A percentile compares a stretch with the other conserved stretches of the same genome.
Evolutionary conservation across 495 filamentous ascomycete species (phyloP).

Genomic region (Penicillium lividum): DNA sequence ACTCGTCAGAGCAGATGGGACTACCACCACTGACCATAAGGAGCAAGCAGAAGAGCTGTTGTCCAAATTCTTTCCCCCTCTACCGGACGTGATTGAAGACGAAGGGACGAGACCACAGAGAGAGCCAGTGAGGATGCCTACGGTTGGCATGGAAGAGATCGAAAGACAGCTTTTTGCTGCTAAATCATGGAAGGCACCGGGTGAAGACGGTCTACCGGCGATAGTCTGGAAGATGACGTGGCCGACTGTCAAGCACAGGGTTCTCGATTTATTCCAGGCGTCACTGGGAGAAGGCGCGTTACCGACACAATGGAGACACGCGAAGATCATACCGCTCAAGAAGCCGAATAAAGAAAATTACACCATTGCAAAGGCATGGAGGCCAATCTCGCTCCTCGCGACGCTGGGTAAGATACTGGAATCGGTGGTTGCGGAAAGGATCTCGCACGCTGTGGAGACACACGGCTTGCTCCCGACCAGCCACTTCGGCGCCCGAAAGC

Average conservation of each 20-base stretch:
- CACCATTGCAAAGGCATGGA: slow-evolving; percentile 24
- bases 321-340: slow-evolving; percentile 23
- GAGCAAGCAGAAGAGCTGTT: slow-evolving; percentile 26
- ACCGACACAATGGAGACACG: slow-evolving; percentile 17
- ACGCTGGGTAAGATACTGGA: too few species aligned
- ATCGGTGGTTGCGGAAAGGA: too few species aligned
- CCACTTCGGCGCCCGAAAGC: too few species aligned
- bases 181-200: slow-evolving; percentile 26
- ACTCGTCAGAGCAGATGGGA: slow-evolving; percentile 18
- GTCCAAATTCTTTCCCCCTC: slow-evolving; percentile 31
- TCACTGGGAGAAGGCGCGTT: slow-evolving; percentile 17
- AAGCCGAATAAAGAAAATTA: slow-evolving; percentile 30
- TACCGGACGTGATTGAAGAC: slow-evolving; percentile 21
- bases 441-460: too few species aligned
- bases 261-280: slow-evolving; percentile 22
- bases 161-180: slow-evolving; percentile 17
- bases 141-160: slow-evolving; percentile 26
- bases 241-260: slow-evolving; percentile 31
- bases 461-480: too few species aligned
- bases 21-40: slow-evolving; percentile 18
- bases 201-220: slow-evolving; percentile 27
- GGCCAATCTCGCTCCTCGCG: slow-evolving; percentile 31
- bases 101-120: slow-evolving; percentile 24
- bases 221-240: slow-evolving; percentile 31
- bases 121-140: slow-evolving; percentile 21